These are phyloP conservation scores for Mycena belliarum DNA, from an alignment of 768 basidiomycete genomes.

Conservation along the genomic window DNA sequence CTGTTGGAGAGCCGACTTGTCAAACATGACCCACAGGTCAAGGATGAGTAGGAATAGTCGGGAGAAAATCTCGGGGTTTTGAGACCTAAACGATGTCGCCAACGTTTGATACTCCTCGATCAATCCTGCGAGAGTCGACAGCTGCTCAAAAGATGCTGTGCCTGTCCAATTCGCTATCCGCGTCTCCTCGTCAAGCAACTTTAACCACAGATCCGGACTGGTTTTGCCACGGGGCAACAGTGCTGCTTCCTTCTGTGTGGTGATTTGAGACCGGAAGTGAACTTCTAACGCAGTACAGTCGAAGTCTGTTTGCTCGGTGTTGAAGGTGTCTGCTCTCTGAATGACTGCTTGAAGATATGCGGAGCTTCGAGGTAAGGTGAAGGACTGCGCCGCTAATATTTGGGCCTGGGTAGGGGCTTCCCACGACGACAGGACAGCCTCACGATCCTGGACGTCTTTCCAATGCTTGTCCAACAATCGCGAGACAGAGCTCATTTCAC, in stretches of 20 bases:
- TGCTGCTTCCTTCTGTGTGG: not conserved
- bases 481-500: conserved; percentile 18
- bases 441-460: not conserved
- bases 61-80: conserved; percentile 41
- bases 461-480: not conserved
- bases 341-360: not conserved
- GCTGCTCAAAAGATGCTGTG: not conserved
- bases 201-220: not conserved
- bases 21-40: conserved; percentile 51
- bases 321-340: not conserved
- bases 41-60: conserved; percentile 46
- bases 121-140: not conserved
- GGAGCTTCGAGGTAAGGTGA: conserved; percentile 3
- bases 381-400: not conserved
- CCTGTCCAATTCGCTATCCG: not conserved
- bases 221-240: not conserved
- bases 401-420: not conserved
- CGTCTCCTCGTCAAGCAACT: not conserved
- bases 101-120: conserved; percentile 27
- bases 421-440: not conserved
- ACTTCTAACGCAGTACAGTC: not conserved
- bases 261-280: not conserved
- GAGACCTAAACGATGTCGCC: conserved; percentile 28
- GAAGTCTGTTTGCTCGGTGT: not conserved
- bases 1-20: conserved; percentile 33